phyloP scores from a whole-genome alignment of 352 stramenopile genomes.

The Globisporangium paroecandrum region DNA sequence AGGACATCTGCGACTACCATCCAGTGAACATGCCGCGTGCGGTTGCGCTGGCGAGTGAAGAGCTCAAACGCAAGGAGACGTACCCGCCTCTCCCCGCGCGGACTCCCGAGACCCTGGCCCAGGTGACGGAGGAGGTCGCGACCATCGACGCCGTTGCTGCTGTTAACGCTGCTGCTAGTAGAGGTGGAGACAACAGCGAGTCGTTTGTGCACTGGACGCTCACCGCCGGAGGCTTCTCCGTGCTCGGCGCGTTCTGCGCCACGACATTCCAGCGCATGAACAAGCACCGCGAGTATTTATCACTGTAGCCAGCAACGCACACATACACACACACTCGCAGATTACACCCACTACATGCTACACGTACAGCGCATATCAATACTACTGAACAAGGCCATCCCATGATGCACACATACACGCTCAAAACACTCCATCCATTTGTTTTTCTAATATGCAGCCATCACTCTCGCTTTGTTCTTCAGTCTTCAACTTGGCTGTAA shows the following conservation, averaged over 20 bases:
- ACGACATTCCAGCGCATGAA: constrained; percentile 19
- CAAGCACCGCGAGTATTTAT: constrained; percentile 20
- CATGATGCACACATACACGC: not conserved
- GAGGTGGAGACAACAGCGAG: not conserved
- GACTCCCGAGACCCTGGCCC: not conserved
- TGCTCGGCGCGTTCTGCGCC: constrained; percentile 14
- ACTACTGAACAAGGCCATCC: not conserved
- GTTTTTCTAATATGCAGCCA: not conserved
- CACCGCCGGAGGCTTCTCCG: constrained; percentile 11
- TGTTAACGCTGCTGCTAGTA: not conserved
- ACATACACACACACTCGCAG: not conserved
- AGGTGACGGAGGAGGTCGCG: not conserved
- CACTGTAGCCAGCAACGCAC: constrained; percentile 5
- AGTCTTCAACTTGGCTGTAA: not conserved
- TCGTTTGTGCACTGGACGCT: constrained; percentile 11
- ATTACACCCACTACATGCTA: not conserved
- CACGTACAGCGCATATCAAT: not conserved
- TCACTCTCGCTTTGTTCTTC: not conserved
- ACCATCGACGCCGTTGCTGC: not conserved
- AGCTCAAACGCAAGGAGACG: not conserved
- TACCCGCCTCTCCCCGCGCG: not conserved
- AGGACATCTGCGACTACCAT: constrained; percentile 73
- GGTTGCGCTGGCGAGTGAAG: not conserved
- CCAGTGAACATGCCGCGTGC: constrained; percentile 30
- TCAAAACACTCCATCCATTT: not conserved